A percentile compares a stretch with the other conserved stretches of the same genome.
Conservation (phyloP, 192 early-diverging fungal genomes). For the Jimgerdemannia flammicorona region DNA sequence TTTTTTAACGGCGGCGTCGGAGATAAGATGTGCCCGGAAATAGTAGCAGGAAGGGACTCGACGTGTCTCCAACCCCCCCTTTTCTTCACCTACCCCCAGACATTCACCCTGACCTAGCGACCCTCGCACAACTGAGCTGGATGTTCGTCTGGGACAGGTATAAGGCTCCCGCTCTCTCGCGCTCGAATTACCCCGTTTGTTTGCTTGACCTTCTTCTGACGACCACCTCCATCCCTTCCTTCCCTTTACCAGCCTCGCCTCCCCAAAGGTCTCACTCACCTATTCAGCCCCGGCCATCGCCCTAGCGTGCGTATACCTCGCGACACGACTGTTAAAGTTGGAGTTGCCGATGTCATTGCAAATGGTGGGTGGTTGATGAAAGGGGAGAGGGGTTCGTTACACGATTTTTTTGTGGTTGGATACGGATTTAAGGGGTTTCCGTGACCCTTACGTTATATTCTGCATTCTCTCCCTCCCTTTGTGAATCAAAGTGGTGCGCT, state of each 20-base stretch:
- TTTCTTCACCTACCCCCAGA: slow-evolving; percentile 7
- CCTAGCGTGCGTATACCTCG: slow-evolving; percentile 30
- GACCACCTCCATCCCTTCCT: too few relatives aligned
- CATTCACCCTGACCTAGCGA: slow-evolving; percentile 22
- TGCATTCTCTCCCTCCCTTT: neutral
- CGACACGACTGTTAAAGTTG: slow-evolving; percentile 15
- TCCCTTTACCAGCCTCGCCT: slow-evolving; percentile 12
- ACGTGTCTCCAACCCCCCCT: too few relatives aligned
- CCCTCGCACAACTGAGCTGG: slow-evolving; percentile 26
- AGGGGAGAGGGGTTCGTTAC: neutral
- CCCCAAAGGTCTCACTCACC: slow-evolving; percentile 20
- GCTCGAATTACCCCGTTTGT: neutral
- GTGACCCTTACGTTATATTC: too few relatives aligned
- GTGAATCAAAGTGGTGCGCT: neutral
- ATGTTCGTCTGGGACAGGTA: slow-evolving; percentile 35
- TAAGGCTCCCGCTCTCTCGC: neutral
- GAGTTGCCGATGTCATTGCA: slow-evolving; percentile 22
- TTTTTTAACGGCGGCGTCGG: too few relatives aligned
- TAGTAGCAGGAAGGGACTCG: too few relatives aligned
- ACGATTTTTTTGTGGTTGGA: too few relatives aligned
- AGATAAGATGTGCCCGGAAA: too few relatives aligned
- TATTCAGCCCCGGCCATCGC: slow-evolving; percentile 21
- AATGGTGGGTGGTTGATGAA: slow-evolving; percentile 8
- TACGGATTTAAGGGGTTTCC: too few relatives aligned
- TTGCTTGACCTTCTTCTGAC: too few relatives aligned